Evolutionary conservation across 352 stramenopile species (phyloP).

Genomic region (Phytophthora fragariaefolia): DNA sequence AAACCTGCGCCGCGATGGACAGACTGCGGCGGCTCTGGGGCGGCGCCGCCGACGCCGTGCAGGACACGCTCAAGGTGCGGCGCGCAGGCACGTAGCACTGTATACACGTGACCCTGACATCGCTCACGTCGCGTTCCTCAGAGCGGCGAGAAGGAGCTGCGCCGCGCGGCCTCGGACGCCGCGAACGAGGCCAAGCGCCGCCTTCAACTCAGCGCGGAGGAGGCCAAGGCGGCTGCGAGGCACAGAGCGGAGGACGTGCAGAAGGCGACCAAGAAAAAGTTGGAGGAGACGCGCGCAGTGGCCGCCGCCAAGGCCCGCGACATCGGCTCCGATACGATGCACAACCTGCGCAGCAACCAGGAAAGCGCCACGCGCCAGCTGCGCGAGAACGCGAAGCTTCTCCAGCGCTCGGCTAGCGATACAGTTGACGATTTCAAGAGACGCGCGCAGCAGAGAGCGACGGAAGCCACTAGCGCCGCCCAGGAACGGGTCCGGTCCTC

Average conservation of each 20-base stretch:
- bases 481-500: constrained; percentile 47
- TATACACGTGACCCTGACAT: not conserved
- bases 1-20: constrained; percentile 18
- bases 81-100: not conserved
- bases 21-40: constrained; percentile 33
- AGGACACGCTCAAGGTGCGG: constrained; percentile 36
- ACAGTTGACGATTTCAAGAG: constrained; percentile 38
- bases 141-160: constrained; percentile 25
- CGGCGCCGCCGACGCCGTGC: constrained; percentile 29
- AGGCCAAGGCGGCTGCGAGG: constrained; percentile 15
- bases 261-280: constrained; percentile 22
- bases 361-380: constrained; percentile 48
- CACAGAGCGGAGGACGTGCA: constrained; percentile 20
- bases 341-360: constrained; percentile 61
- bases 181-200: constrained; percentile 25
- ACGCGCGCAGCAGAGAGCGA: constrained; percentile 35
- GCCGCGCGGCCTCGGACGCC: constrained; percentile 3
- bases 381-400: constrained; percentile 42
- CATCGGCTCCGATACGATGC: constrained; percentile 37
- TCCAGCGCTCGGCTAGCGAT: constrained; percentile 47
- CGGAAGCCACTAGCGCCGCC: constrained; percentile 34
- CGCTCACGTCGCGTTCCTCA: not conserved
- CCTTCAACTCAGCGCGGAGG: constrained; percentile 16
- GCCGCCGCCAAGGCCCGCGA: constrained; percentile 39
- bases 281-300: constrained; percentile 27